Evolutionary conservation across 2,329 filamentous ascomycete species (phyloP).

Genomic region (Alternaria novae-zelandiae): DNA sequence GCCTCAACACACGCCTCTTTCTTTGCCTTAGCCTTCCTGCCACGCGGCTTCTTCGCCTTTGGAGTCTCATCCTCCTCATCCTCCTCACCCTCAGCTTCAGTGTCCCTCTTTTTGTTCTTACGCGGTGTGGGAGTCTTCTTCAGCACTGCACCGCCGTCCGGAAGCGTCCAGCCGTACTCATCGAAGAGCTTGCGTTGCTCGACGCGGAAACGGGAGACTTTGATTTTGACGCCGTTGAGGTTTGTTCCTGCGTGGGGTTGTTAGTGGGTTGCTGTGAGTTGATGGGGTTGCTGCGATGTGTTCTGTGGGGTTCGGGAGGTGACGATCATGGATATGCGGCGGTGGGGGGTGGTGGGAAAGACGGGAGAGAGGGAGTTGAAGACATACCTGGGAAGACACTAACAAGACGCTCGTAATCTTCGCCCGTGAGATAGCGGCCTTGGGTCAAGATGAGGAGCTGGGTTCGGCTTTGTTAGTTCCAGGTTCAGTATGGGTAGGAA

Average conservation of each 20-base stretch:
- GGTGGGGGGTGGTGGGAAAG: too few relatives aligned
- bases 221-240: not conserved
- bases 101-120: constrained; percentile 5
- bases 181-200: not conserved
- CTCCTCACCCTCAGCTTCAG: not conserved
- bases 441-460: not conserved
- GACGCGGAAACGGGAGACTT: not conserved
- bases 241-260: not conserved
- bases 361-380: too few relatives aligned
- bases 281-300: too few relatives aligned
- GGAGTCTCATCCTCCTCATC: not conserved
- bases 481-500: not conserved
- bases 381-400: not conserved
- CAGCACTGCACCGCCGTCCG: not conserved
- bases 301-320: too few relatives aligned
- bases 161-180: not conserved
- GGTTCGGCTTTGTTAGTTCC: not conserved
- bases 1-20: not conserved
- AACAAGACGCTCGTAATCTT: not conserved
- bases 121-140: not conserved
- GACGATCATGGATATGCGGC: too few relatives aligned
- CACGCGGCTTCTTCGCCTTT: not conserved
- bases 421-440: not conserved
- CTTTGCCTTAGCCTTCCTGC: constrained; percentile 16
- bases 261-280: not conserved